Conservation (phyloP, 2,329 filamentous ascomycete genomes). For the Diplocarpon mali region DNA sequence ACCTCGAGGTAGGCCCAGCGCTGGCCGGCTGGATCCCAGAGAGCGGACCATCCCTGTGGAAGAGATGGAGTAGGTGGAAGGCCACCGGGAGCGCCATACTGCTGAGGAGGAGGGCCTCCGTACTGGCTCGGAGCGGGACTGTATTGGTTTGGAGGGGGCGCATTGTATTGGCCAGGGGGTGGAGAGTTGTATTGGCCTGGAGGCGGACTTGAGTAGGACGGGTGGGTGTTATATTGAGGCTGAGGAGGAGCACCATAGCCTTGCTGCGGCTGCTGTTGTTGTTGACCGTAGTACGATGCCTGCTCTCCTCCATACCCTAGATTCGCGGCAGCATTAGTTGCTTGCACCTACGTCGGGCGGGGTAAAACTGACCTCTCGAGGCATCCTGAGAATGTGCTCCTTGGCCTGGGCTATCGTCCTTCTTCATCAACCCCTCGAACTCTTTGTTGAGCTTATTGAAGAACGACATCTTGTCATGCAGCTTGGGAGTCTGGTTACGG, state of each 20-base stretch:
- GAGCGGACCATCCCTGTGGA: slow-evolving; percentile 49
- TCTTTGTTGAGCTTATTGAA: slow-evolving; percentile 34
- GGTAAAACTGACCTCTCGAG: slow-evolving; percentile 4
- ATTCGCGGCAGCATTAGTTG: not conserved
- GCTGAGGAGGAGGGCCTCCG: slow-evolving; percentile 11
- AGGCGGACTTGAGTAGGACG: slow-evolving; percentile 6
- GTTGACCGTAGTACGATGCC: slow-evolving; percentile 11
- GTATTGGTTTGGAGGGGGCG: slow-evolving; percentile 18
- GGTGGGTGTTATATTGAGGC: slow-evolving; percentile 2
- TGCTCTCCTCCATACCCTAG: slow-evolving; percentile 2
- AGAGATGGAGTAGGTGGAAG: slow-evolving; percentile 34
- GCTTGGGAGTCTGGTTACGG: too few species aligned
- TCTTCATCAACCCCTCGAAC: slow-evolving; percentile 38
- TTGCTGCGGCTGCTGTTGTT: slow-evolving; percentile 6
- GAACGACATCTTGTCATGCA: slow-evolving; percentile 31
- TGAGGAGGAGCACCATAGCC: slow-evolving; percentile 5
- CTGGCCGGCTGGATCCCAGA: slow-evolving; percentile 50
- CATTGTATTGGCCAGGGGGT: slow-evolving; percentile 5
- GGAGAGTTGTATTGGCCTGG: slow-evolving; percentile 6
- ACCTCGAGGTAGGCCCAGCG: slow-evolving; percentile 54
- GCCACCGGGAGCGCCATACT: slow-evolving; percentile 20
- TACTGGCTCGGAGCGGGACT: slow-evolving; percentile 6
- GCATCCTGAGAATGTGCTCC: slow-evolving; percentile 9
- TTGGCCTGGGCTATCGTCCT: slow-evolving; percentile 32
- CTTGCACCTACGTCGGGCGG: not conserved